Evolutionary conservation across 2,329 filamentous ascomycete genomes (phyloP), one percentile per base, ranked within the genome.

Genomic region (Fusarium kyushuense): DNA sequence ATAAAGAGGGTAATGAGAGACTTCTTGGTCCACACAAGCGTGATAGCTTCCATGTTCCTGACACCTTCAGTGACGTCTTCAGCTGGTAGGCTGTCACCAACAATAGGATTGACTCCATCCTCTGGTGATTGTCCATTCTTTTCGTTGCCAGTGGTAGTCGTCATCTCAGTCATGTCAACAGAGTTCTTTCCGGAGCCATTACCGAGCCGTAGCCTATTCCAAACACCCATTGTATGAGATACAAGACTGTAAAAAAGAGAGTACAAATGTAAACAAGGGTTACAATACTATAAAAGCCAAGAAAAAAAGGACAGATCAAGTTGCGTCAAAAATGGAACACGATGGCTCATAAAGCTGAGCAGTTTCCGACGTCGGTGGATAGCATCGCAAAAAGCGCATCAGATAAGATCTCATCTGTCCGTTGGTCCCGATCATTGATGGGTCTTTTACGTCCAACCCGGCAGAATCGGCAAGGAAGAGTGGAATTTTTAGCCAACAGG

Each of bases 31-130:
- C 60, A 63, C 0, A 63, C 58, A 2, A 63, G 58, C 3, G 60
- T 63, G 27, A 63, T 63, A 11, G 60, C 60, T 2, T 63, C 60
- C 58, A 63, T 63, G 13, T 63, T 29, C 4, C 40, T 63, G n/a
- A 63, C 60, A 45, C 60, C 80, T 2, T 63, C 54, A 3, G 71
- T 72, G 19, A 69, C 53, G 46, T 67, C 55, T 41, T 71, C 32
- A 4, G 49, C 35, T 3, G 68, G 65, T 3, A 42, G 21, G 14
- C 21, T 35, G 30, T 68, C 59, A 0, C 42, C 14, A 1, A 19
- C 4, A 2, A 48, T 6, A n/a, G 23, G 30, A 11, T 16, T 16
- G 10, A 35, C 29, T 11, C 63, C 63, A 62, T 70, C 48, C 38
- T 67, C 54, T 1, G 67, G 67, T 4, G 49, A 16, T 2, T 63